phyloP scores from a whole-genome alignment of 768 basidiomycete genomes.

The Xerocomellus amylosporus region DNA sequence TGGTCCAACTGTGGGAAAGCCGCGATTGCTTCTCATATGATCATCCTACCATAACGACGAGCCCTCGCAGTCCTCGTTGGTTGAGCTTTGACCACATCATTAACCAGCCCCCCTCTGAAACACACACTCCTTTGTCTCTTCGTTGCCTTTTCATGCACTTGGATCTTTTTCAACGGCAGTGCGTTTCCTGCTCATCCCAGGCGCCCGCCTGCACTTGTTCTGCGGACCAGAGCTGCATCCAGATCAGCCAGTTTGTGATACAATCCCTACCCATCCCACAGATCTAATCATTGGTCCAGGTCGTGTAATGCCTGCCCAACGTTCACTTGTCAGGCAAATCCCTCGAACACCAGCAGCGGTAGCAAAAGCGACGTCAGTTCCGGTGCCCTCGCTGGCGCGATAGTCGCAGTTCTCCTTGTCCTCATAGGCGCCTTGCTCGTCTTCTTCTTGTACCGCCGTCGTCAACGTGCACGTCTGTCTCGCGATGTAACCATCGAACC shows the following conservation, averaged over 20 bases:
- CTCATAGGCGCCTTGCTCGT: slow-evolving; percentile 48
- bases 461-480: slow-evolving; percentile 40
- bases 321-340: slow-evolving; percentile 48
- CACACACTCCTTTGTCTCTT: slow-evolving; percentile 36
- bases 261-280: background rate
- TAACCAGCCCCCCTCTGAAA: slow-evolving; percentile 16
- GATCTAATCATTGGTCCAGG: slow-evolving; percentile 36
- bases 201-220: slow-evolving; percentile 53
- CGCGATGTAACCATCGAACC: slow-evolving; percentile 35
- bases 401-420: slow-evolving; percentile 62
- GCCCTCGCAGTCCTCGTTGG: slow-evolving; percentile 4
- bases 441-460: slow-evolving; percentile 67
- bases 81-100: slow-evolving; percentile 19
- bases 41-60: slow-evolving; percentile 1
- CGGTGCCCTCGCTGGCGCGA: slow-evolving; percentile 72
- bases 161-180: slow-evolving; percentile 43
- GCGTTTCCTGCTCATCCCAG: slow-evolving; percentile 50
- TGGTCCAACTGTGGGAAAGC: background rate
- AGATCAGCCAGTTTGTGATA: slow-evolving; percentile 53
- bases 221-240: slow-evolving; percentile 54
- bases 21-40: background rate
- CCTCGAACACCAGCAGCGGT: slow-evolving; percentile 6
- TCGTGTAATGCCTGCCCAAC: slow-evolving; percentile 54
- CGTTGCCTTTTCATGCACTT: slow-evolving; percentile 28
- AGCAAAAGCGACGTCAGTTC: slow-evolving; percentile 52